Evolutionary conservation across 257 asterid genomes (phyloP).

Genomic region (Solanum appendiculatum): DNA sequence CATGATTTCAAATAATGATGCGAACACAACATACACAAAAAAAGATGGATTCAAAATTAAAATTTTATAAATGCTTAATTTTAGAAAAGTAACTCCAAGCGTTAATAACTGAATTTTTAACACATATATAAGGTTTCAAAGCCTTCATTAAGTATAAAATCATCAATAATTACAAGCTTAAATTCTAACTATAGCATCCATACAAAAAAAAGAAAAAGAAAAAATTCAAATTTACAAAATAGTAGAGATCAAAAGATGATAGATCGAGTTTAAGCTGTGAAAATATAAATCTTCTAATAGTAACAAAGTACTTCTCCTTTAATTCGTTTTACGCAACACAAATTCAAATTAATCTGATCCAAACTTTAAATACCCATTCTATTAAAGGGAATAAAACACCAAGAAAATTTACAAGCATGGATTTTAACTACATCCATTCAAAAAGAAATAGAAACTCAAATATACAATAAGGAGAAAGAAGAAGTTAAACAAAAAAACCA

Average conservation of each 20-base stretch:
- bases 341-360: not conserved
- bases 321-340: not conserved
- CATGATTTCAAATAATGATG: not conserved
- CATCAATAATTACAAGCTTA: not conserved
- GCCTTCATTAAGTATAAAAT: not conserved
- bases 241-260: no score
- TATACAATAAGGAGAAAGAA: not conserved
- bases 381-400: not conserved
- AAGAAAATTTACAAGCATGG: not conserved
- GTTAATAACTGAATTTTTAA: not conserved
- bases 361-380: not conserved
- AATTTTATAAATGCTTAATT: no score
- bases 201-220: not conserved
- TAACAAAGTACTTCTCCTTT: not conserved
- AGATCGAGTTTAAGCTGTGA: accelerated
- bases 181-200: not conserved
- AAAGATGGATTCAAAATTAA: no score
- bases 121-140: not conserved
- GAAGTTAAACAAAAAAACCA: not conserved
- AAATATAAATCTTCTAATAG: not conserved
- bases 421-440: not conserved
- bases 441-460: not conserved
- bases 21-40: no score
- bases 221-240: not conserved
- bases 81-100: not conserved